Percentiles rank a stretch among this genome's conserved stretches.
These are phyloP conservation scores for Adansonia gregorii DNA, from an alignment of 441 rosid genomes.

Conservation along the genomic window DNA sequence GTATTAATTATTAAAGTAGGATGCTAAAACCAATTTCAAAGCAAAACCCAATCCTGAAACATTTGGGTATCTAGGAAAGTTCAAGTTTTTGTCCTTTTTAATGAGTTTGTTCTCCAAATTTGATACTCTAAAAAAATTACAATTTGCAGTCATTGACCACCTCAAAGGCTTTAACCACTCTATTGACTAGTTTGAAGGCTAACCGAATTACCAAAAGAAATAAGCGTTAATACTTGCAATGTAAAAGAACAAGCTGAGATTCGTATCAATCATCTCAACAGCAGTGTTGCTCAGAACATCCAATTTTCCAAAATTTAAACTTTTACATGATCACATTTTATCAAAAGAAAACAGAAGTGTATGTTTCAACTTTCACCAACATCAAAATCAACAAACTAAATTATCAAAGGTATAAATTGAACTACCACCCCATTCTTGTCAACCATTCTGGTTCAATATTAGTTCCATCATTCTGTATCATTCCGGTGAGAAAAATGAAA, in stretches of 20 bases:
- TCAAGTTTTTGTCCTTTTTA: not conserved
- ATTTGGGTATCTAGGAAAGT: not conserved
- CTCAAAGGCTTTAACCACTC: not conserved
- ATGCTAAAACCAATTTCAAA: not conserved
- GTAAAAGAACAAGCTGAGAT: not conserved
- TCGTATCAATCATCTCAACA: not conserved
- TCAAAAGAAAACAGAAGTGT: not conserved
- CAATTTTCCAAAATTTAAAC: not conserved
- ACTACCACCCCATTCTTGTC: not conserved
- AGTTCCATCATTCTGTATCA: not conserved
- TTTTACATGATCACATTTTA: not conserved
- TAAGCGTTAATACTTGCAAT: not conserved
- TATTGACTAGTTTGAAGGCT: not conserved
- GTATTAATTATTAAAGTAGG: conserved; percentile 5
- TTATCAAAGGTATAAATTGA: not conserved
- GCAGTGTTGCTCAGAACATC: not conserved
- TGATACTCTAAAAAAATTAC: not conserved
- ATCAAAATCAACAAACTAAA: not conserved
- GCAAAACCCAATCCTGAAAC: not conserved
- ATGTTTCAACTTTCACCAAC: not conserved
- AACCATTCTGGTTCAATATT: not conserved
- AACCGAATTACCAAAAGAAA: conserved; percentile 10
- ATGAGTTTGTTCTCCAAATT: conserved; percentile 11
- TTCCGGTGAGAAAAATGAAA: not conserved
- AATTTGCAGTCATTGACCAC: not conserved